These are phyloP conservation scores for Aaosphaeria arxii DNA, from an alignment of 2,329 filamentous ascomycete genomes.

Conservation along the genomic window DNA sequence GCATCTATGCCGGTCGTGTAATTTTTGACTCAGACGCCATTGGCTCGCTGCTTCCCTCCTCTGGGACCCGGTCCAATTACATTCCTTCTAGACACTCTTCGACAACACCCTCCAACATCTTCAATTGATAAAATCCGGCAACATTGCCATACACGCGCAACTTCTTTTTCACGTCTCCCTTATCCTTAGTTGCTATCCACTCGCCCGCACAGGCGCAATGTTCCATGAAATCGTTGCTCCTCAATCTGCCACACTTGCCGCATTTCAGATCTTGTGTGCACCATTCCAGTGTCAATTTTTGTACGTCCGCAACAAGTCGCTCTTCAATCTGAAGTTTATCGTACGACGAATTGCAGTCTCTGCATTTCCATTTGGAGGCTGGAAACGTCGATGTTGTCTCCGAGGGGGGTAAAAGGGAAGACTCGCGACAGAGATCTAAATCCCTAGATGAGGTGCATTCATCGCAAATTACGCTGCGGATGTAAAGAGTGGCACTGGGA, in stretches of 20 bases:
- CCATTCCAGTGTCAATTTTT: constrained; percentile 76
- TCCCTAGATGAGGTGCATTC: constrained; percentile 88
- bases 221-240: constrained; percentile 92
- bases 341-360: constrained; percentile 71
- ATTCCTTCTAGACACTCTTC: constrained; percentile 45
- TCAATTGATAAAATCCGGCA: constrained; percentile 73
- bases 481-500: constrained; percentile 70
- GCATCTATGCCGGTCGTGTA: too few species aligned
- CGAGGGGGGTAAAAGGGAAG: constrained; percentile 65
- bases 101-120: constrained; percentile 76
- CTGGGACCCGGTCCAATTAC: background rate
- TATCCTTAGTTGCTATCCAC: constrained; percentile 72
- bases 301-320: constrained; percentile 70
- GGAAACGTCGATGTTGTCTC: constrained; percentile 40
- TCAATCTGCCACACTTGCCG: constrained; percentile 61
- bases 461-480: constrained; percentile 78
- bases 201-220: constrained; percentile 89
- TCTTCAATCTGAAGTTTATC: constrained; percentile 83
- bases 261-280: constrained; percentile 88
- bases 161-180: constrained; percentile 62
- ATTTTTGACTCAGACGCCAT: background rate
- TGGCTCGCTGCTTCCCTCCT: background rate
- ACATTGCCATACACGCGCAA: constrained; percentile 72
- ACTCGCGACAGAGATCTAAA: constrained; percentile 88
- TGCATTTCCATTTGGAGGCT: constrained; percentile 73